A percentile compares a stretch with the other conserved stretches of the same genome.
Conservation (phyloP, 83 land plant genomes). For the Larix sibirica region DNA sequence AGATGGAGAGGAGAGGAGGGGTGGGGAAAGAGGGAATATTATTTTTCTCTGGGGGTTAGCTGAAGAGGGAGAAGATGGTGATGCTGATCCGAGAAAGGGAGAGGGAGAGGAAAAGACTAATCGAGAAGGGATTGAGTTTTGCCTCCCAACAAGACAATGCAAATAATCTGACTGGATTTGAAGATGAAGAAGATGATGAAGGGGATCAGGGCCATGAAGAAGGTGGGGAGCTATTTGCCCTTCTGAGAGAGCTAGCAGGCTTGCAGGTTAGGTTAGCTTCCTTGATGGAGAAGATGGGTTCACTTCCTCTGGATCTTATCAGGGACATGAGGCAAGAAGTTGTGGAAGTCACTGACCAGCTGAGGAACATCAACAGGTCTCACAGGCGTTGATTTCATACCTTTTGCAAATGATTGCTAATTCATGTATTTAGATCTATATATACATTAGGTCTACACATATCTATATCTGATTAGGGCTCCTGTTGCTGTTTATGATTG, state of each 20-base stretch:
- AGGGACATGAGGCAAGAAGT: conserved; percentile 16
- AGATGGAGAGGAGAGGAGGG: background rate
- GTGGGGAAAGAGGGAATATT: no score
- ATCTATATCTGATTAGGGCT: background rate
- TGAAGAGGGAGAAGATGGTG: background rate
- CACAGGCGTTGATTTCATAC: background rate
- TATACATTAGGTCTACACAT: background rate
- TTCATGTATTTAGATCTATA: background rate
- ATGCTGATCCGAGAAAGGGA: conserved; percentile 4
- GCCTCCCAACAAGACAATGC: background rate
- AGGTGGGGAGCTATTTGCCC: conserved; percentile 13
- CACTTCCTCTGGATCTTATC: conserved; percentile 19
- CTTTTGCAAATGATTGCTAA: background rate
- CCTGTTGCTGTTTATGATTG: background rate
- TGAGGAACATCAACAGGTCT: conserved; percentile 14
- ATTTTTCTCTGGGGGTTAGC: background rate
- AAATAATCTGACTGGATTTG: background rate
- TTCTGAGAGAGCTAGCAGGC: conserved; percentile 11
- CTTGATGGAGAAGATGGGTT: conserved; percentile 16
- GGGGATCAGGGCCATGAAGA: background rate
- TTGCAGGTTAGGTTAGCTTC: conserved; percentile 14
- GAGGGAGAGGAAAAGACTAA: conserved; percentile 18
- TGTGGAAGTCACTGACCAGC: conserved; percentile 18
- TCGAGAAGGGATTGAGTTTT: conserved; percentile 9
- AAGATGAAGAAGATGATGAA: conserved; percentile 8